Percentiles rank a stretch among this genome's conserved stretches.
These are phyloP conservation scores for Begonia fuchsioides DNA, from an alignment of 306 rosid species.

Conservation along the genomic window DNA sequence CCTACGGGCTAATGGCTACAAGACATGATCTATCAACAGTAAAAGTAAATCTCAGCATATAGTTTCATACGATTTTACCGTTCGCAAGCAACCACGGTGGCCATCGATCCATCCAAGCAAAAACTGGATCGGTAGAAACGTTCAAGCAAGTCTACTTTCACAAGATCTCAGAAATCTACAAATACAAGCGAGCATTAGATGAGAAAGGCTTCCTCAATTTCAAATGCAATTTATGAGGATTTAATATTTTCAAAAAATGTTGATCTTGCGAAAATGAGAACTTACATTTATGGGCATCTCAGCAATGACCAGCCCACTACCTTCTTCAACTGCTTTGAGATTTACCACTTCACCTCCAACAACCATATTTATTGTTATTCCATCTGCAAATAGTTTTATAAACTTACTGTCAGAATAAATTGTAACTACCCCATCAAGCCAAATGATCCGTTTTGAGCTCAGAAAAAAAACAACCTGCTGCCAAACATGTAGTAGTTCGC, in stretches of 20 bases:
- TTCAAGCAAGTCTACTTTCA: conserved; percentile 20
- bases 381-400: conserved; percentile 39
- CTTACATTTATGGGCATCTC: conserved; percentile 94
- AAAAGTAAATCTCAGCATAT: no score
- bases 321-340: conserved; percentile 68
- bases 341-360: conserved; percentile 84
- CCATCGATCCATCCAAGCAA: no score
- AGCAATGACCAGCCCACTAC: conserved; percentile 54
- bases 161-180: conserved; percentile 83
- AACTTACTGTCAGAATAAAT: conserved; percentile 16
- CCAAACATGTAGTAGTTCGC: conserved; percentile 65
- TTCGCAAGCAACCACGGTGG: no score
- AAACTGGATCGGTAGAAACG: no score
- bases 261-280: conserved; percentile 7
- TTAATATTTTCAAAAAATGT: neutral
- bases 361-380: conserved; percentile 86
- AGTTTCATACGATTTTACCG: no score
- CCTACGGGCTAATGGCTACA: no score
- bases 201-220: no score
- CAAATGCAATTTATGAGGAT: neutral
- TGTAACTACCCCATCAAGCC: neutral
- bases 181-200: neutral
- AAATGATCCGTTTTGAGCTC: conserved; percentile 11
- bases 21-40: no score
- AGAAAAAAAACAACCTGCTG: conserved; percentile 51